Percentiles rank a stretch among this genome's conserved stretches.
Conservation (phyloP, 2,329 filamentous ascomycete genomes). For the Lasiodiplodia hormozganensis region DNA sequence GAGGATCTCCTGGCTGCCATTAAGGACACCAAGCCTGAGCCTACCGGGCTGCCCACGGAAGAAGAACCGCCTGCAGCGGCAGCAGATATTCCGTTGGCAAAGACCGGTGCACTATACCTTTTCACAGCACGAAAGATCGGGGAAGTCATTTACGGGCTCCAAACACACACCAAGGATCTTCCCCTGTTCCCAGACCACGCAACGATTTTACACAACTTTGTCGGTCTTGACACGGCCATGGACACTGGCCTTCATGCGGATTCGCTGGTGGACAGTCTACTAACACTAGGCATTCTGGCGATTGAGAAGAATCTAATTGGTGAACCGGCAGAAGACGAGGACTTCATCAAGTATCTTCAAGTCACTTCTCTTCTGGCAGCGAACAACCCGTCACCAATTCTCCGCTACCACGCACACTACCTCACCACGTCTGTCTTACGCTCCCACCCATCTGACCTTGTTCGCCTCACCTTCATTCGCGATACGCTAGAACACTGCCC, state of each 20-base stretch:
- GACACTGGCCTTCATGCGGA: conserved; percentile 56
- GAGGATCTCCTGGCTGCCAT: conserved; percentile 56
- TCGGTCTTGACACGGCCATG: conserved; percentile 45
- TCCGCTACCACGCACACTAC: conserved; percentile 58
- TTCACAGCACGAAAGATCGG: conserved; percentile 60
- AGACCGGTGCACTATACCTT: conserved; percentile 61
- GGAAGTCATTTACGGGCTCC: conserved; percentile 56
- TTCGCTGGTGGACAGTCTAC: conserved; percentile 61
- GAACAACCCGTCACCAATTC: conserved; percentile 54
- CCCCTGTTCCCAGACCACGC: conserved; percentile 62
- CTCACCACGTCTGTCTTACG: conserved; percentile 58
- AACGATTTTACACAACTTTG: conserved; percentile 58
- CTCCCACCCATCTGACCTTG: conserved; percentile 59
- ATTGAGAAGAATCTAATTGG: conserved; percentile 54
- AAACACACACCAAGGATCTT: conserved; percentile 47
- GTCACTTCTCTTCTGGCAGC: conserved; percentile 56
- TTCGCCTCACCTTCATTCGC: conserved; percentile 61
- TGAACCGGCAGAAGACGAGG: conserved; percentile 56
- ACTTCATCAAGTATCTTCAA: conserved; percentile 62
- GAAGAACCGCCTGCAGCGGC: conserved; percentile 62
- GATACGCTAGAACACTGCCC: conserved; percentile 62
- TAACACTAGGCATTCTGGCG: conserved; percentile 60
- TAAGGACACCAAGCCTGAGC: conserved; percentile 47
- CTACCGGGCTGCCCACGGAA: conserved; percentile 52
- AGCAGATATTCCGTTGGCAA: conserved; percentile 62